Conservation (phyloP, 345 rosid species). For the Aethionema arabicum region DNA sequence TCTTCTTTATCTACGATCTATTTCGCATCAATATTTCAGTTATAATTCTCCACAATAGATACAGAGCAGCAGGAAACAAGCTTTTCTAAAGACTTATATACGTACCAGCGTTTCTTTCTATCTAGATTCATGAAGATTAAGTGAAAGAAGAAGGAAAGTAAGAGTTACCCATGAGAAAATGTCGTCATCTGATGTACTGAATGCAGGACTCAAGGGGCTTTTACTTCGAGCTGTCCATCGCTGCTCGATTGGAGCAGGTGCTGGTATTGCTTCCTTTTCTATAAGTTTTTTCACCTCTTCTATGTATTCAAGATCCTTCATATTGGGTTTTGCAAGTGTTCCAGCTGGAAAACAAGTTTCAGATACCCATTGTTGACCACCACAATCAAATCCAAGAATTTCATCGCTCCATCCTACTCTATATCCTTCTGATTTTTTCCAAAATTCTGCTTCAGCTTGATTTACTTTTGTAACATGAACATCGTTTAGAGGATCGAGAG, state of each 20-base stretch:
- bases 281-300: conserved; percentile 79
- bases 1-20: conserved; percentile 4
- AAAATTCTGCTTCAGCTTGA: conserved; percentile 92
- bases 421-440: conserved; percentile 95
- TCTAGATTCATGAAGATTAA: background rate
- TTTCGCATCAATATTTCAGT: conserved; percentile 6
- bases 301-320: conserved; percentile 92
- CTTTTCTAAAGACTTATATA: conserved; percentile 9
- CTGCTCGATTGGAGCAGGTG: conserved; percentile 93
- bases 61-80: background rate
- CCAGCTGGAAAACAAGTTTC: conserved; percentile 97
- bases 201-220: conserved; percentile 90
- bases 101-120: background rate
- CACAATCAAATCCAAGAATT: conserved; percentile 96
- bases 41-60: conserved; percentile 11
- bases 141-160: conserved; percentile 10
- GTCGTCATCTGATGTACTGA: conserved; percentile 67
- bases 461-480: conserved; percentile 75
- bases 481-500: conserved; percentile 90
- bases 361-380: conserved; percentile 99
- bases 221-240: conserved; percentile 90
- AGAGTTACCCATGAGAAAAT: conserved; percentile 85
- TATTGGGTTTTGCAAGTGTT: conserved; percentile 74
- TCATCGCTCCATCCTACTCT: conserved; percentile 98
- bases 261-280: conserved; percentile 74